Conservation (phyloP, 2,329 filamentous ascomycete genomes). For the Shiraia sp. region DNA sequence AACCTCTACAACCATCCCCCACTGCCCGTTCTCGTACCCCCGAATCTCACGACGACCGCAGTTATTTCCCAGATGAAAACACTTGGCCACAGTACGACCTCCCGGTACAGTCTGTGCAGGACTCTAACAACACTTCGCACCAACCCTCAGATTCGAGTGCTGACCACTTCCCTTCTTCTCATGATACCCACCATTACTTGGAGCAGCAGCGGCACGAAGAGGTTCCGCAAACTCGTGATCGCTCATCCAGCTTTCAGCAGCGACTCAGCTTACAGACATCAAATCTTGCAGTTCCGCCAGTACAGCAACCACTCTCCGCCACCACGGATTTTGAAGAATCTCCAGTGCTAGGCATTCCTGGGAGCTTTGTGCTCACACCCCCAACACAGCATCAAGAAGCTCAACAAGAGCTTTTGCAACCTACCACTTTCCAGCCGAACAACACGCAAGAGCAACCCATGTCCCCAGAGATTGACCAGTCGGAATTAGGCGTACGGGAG, state of each 20-base stretch:
- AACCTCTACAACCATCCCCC: constrained; percentile 32
- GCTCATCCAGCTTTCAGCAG: neutral
- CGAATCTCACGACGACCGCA: constrained; percentile 24
- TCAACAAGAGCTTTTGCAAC: constrained; percentile 32
- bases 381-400: constrained; percentile 21
- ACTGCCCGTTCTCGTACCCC: constrained; percentile 20
- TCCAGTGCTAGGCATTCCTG: constrained; percentile 68
- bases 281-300: constrained; percentile 29
- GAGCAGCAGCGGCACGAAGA: constrained; percentile 12
- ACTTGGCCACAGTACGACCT: constrained; percentile 15
- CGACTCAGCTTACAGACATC: constrained; percentile 32
- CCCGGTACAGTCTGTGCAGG: constrained; percentile 3
- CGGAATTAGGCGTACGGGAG: constrained; percentile 56
- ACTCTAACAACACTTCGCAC: neutral
- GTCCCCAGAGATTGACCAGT: constrained; percentile 36
- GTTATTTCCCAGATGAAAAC: constrained; percentile 27
- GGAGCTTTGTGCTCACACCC: constrained; percentile 56
- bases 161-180: neutral
- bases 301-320: constrained; percentile 38
- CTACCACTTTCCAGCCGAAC: constrained; percentile 30
- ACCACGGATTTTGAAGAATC: constrained; percentile 60
- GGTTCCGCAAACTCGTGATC: constrained; percentile 6
- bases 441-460: constrained; percentile 11
- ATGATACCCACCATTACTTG: constrained; percentile 5
- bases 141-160: neutral